Evolutionary conservation across 768 basidiomycete species (phyloP).

Genomic region (Wakefieldia striispora): DNA sequence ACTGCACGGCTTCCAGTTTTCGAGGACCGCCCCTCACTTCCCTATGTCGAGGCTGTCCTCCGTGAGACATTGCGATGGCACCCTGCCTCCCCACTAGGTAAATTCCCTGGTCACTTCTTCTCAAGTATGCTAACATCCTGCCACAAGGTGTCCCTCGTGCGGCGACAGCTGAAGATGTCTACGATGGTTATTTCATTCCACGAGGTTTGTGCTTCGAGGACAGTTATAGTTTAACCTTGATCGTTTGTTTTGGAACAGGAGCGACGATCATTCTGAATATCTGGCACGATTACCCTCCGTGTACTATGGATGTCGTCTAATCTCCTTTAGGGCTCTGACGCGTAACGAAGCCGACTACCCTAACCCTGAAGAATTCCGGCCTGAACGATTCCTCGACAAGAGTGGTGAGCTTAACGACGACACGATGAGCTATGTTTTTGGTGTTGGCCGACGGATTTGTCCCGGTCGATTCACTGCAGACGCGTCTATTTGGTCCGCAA

Average conservation of each 20-base stretch:
- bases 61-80: conserved; percentile 38
- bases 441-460: conserved; percentile 37
- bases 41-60: conserved; percentile 27
- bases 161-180: conserved; percentile 39
- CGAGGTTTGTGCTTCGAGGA: conserved; percentile 35
- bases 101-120: not conserved
- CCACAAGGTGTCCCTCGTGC: conserved; percentile 32
- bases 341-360: conserved; percentile 35
- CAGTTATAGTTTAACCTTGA: not conserved
- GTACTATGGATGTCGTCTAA: not conserved
- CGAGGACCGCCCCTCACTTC: conserved; percentile 26
- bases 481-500: conserved; percentile 37
- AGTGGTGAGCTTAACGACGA: conserved; percentile 27
- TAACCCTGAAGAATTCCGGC: conserved; percentile 34
- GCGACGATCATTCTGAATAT: conserved; percentile 31
- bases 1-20: conserved; percentile 31
- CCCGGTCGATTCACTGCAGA: conserved; percentile 45
- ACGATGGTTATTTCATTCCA: conserved; percentile 54
- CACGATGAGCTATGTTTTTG: conserved; percentile 30
- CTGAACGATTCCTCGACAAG: conserved; percentile 34
- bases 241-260: conserved; percentile 10
- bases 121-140: not conserved
- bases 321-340: conserved; percentile 28
- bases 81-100: conserved; percentile 34
- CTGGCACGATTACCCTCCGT: conserved; percentile 10